A percentile compares a stretch with the other conserved stretches of the same genome.
Conservation (phyloP, 2,329 filamentous ascomycete genomes). For the Sordariomycetes sp. region DNA sequence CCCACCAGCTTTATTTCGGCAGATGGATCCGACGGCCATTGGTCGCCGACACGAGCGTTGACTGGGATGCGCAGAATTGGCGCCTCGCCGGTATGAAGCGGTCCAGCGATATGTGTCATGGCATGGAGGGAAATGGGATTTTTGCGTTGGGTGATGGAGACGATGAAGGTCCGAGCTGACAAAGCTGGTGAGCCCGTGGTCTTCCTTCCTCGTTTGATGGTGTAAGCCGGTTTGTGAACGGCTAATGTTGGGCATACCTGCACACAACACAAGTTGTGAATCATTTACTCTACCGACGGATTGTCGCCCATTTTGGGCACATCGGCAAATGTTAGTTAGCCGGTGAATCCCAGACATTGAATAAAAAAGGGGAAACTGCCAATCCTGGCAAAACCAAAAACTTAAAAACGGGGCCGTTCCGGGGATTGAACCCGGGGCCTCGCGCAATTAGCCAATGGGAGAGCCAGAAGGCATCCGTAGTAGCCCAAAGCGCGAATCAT, state of each 20-base stretch:
- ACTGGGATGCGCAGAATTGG: too few species aligned
- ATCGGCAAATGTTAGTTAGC: too few species aligned
- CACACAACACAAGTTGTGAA: too few species aligned
- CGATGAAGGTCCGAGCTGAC: neutral
- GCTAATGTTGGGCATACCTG: too few species aligned
- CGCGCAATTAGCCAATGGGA: neutral
- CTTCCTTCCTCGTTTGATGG: neutral
- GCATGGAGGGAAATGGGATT: too few species aligned
- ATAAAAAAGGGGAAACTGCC: neutral
- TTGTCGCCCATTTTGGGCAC: too few species aligned
- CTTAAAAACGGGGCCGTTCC: neutral
- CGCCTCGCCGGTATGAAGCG: too few species aligned
- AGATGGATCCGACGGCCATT: neutral
- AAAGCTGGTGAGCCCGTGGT: neutral
- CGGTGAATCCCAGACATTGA: neutral
- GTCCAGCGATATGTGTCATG: too few species aligned
- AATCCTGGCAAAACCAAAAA: neutral
- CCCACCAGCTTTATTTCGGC: constrained; percentile 4
- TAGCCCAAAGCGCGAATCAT: constrained; percentile 4
- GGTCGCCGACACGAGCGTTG: neutral
- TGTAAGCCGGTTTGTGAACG: too few species aligned
- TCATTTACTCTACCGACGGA: too few species aligned
- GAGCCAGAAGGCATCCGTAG: neutral
- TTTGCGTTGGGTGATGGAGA: neutral
- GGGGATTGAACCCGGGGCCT: constrained; percentile 5